phyloP scores from a whole-genome alignment of 2,329 filamentous ascomycete genomes.

The Aspergillus puulaauensis region DNA sequence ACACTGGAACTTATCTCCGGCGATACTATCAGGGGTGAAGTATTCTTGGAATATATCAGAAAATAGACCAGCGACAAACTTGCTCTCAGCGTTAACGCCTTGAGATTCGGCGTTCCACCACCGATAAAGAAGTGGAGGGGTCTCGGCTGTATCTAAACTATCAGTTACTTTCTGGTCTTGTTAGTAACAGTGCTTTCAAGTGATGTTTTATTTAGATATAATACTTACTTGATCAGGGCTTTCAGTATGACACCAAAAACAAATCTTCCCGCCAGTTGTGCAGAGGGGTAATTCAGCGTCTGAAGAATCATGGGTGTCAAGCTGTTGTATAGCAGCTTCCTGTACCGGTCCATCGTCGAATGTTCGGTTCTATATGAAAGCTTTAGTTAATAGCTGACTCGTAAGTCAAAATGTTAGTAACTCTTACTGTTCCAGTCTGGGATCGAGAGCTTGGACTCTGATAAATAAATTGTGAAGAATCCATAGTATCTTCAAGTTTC shows the following conservation, averaged over 20 bases:
- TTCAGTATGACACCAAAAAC: conserved; percentile 24
- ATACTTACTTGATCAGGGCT: not conserved
- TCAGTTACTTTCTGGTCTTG: not conserved
- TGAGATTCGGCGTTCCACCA: conserved; percentile 32
- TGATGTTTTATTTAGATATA: not conserved
- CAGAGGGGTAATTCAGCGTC: conserved; percentile 7
- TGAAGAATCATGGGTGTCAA: not conserved
- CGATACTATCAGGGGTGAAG: conserved; percentile 17
- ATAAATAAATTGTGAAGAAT: conserved; percentile 6
- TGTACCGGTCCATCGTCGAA: not conserved
- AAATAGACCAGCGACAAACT: conserved; percentile 31
- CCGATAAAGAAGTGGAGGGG: conserved; percentile 34
- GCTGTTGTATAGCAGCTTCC: not conserved
- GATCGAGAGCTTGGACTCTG: not conserved
- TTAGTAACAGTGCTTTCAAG: not conserved
- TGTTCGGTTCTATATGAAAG: too few relatives aligned
- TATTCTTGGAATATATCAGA: not conserved
- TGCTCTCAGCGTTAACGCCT: conserved; percentile 28
- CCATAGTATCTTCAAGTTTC: conserved; percentile 15
- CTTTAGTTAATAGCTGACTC: too few relatives aligned
- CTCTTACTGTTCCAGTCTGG: too few relatives aligned
- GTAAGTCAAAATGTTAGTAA: too few relatives aligned
- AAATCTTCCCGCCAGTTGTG: conserved; percentile 19
- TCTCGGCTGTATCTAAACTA: not conserved
- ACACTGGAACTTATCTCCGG: conserved; percentile 17